Evolutionary conservation across 257 asterid genomes (phyloP), one percentile per base, ranked within the genome.

Genomic region (Ligustrum vulgare): DNA sequence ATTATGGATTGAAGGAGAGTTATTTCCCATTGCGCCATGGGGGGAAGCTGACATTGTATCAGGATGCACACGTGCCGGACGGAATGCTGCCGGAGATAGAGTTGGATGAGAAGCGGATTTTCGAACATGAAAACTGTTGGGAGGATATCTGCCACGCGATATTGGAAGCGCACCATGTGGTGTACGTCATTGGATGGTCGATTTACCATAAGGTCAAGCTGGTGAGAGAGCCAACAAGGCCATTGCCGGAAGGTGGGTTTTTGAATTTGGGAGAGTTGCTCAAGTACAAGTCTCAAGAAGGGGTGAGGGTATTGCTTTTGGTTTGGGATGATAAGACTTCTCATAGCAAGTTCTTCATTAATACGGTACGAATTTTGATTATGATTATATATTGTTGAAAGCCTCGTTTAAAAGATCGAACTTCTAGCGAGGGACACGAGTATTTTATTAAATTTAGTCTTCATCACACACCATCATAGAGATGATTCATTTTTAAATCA

Each of bases 291-390:
- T 94, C 98, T 39, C 96, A 94, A 79, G 98, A 94, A 84, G 98
- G 98, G 58, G 98, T 90, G 80, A 83, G 98, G 78, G 98, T 94
- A 10, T 78, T 94, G 88, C 69, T 94, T 83, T 80, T 93, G 89
- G 97, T 91, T 90, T 91, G 98, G 98, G 97, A 93, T 78, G 98
- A 93, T 60, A 94, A 90, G 84, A 94, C 98, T 84, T 94, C 98
- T 20, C 98, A 94, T 79, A 84, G 81, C 89, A 94, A 87, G 81
- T 91, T 94, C 82, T 87, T 88, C 45, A 75, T 94, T 70, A 89
- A 90, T 31, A 90, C 97, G 86, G 98, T 91, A 84, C 22, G 80
- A 12, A 39, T 71, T 54, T 56, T 32, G 22, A 22, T 80, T 69
- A 51, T 65, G n/a, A 31, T 49, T 77, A 20, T 37, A 23, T 72